A percentile compares a stretch with the other conserved stretches of the same genome.
phyloP scores from a whole-genome alignment of 352 stramenopile genomes.

The Phytophthora sp. region DNA sequence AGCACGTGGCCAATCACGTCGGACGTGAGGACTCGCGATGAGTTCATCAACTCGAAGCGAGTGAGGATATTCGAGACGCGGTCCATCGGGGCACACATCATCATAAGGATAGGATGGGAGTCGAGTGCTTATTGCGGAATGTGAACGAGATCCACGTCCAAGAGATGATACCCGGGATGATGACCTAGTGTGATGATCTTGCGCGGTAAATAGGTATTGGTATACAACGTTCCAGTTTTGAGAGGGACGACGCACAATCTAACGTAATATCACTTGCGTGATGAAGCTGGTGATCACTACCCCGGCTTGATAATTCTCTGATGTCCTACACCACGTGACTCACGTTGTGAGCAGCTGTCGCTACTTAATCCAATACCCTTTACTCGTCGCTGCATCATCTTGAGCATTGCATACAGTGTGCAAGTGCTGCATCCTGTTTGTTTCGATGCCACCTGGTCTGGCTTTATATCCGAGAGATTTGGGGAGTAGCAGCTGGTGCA shows the following conservation, averaged over 20 bases:
- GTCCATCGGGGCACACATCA: constrained; percentile 15
- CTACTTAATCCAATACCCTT: constrained; percentile 10
- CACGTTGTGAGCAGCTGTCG: constrained; percentile 2
- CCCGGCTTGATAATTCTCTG: no score
- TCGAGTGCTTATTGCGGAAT: no score
- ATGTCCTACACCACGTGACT: no score
- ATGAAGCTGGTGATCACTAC: constrained; percentile 16
- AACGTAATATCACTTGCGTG: no score
- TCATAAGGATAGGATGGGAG: not conserved
- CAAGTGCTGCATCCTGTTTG: constrained; percentile 1
- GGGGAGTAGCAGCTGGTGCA: constrained; percentile 8
- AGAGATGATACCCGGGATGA: no score
- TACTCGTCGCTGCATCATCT: not conserved
- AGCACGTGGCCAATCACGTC: constrained; percentile 28
- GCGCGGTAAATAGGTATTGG: no score
- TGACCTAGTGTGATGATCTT: no score
- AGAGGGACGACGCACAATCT: no score
- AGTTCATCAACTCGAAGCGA: constrained; percentile 20
- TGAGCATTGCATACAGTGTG: not conserved
- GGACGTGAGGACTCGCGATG: constrained; percentile 7
- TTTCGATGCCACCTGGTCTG: constrained; percentile 5
- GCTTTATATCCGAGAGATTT: not conserved
- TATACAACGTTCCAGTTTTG: no score
- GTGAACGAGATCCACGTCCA: no score
- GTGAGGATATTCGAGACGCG: constrained; percentile 28